phyloP scores from a whole-genome alignment of 805 yeast species.

The Kodamaea leandrae region DNA sequence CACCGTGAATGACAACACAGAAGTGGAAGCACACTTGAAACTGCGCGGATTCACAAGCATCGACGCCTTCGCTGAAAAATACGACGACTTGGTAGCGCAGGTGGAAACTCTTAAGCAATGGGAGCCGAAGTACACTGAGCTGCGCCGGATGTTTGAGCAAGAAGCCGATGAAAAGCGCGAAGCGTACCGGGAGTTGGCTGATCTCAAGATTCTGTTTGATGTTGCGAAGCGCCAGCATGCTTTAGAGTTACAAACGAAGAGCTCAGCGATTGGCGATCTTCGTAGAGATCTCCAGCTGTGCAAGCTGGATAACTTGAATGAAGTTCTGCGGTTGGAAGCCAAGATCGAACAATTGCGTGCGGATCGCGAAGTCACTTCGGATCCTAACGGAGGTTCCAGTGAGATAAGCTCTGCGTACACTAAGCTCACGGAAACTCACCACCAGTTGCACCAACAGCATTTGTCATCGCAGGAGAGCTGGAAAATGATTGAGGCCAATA shows the following conservation, averaged over 20 bases:
- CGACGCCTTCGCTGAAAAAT: constrained; percentile 25
- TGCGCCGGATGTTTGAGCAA: constrained; percentile 14
- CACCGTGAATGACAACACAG: constrained; percentile 15
- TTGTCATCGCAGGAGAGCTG: constrained; percentile 77
- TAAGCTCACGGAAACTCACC: constrained; percentile 48
- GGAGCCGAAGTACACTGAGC: constrained; percentile 26
- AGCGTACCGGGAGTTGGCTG: constrained; percentile 25
- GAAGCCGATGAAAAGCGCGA: constrained; percentile 23
- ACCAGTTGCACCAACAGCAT: constrained; percentile 64
- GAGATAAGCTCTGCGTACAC: constrained; percentile 26
- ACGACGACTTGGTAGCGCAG: constrained; percentile 15
- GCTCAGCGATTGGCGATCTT: constrained; percentile 28
- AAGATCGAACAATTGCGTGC: constrained; percentile 67
- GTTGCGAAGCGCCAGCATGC: constrained; percentile 27
- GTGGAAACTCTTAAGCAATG: constrained; percentile 22
- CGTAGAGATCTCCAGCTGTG: constrained; percentile 28
- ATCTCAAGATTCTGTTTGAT: constrained; percentile 32
- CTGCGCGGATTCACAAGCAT: constrained; percentile 26
- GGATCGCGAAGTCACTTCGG: constrained; percentile 47
- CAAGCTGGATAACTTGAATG: constrained; percentile 33
- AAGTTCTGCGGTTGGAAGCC: constrained; percentile 57
- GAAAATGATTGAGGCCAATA: constrained; percentile 72
- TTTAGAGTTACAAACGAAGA: constrained; percentile 36
- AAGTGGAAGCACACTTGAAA: constrained; percentile 35
- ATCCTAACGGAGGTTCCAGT: background rate